Conservation (phyloP, 805 yeast species). For the Ogataea naganishii region DNA sequence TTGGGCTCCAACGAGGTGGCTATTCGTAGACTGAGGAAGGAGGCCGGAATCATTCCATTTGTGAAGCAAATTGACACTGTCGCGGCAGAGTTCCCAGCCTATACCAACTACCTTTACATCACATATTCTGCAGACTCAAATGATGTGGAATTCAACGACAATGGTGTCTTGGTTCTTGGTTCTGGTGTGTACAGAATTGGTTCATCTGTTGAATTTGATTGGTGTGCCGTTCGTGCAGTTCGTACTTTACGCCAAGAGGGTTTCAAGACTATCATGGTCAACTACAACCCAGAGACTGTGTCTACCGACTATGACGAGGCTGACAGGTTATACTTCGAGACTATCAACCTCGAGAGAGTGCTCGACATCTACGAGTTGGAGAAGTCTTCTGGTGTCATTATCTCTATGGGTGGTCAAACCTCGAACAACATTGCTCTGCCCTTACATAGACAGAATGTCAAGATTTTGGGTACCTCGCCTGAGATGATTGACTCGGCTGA, state of each 20-base stretch:
- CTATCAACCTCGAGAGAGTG: constrained; percentile 87
- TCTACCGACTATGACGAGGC: constrained; percentile 99
- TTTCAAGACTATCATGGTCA: constrained; percentile 89
- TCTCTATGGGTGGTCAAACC: constrained; percentile 98
- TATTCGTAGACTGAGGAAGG: constrained; percentile 80
- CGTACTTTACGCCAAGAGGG: constrained; percentile 85
- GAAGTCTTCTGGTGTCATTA: constrained; percentile 82
- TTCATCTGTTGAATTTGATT: constrained; percentile 96
- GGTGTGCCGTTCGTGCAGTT: constrained; percentile 98
- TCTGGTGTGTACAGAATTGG: constrained; percentile 99
- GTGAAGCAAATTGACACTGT: constrained; percentile 97
- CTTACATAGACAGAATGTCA: constrained; percentile 87
- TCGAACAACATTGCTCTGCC: constrained; percentile 93
- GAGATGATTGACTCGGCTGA: constrained; percentile 98
- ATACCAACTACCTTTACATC: constrained; percentile 87
- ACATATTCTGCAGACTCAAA: constrained; percentile 89
- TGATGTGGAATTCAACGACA: constrained; percentile 83
- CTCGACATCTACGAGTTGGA: constrained; percentile 92
- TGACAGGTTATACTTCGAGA: constrained; percentile 92
- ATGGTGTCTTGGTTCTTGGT: constrained; percentile 93
- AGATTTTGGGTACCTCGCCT: constrained; percentile 94
- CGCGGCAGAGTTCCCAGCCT: constrained; percentile 98
- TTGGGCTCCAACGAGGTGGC: constrained; percentile 87
- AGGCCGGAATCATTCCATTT: constrained; percentile 79
- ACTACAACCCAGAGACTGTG: constrained; percentile 97